phyloP scores from a whole-genome alignment of 2,329 filamentous ascomycete genomes.

The Colletotrichum higginsianum region DNA sequence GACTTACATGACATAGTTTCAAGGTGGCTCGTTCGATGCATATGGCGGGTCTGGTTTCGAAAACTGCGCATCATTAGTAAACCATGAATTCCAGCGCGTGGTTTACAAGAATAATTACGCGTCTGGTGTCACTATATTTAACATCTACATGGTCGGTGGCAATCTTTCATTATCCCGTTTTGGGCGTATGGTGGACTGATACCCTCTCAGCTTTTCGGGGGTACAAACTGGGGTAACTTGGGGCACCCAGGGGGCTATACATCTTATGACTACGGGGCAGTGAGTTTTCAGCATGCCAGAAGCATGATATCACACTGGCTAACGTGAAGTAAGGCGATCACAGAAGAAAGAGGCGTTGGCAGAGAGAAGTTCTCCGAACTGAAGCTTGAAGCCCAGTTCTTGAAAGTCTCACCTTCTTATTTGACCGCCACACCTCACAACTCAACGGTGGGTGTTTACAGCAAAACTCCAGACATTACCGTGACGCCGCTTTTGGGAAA shows the following conservation, averaged over 20 bases:
- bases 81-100: slow-evolving; percentile 82
- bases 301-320: neutral
- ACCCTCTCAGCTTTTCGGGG: slow-evolving; percentile 71
- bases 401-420: slow-evolving; percentile 80
- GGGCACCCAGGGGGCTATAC: slow-evolving; percentile 78
- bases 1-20: slow-evolving; percentile 63
- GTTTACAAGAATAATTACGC: slow-evolving; percentile 85
- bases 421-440: slow-evolving; percentile 71
- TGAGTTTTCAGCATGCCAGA: slow-evolving; percentile 27
- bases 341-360: slow-evolving; percentile 76
- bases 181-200: neutral
- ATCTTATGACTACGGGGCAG: slow-evolving; percentile 68
- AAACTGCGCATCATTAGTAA: slow-evolving; percentile 75
- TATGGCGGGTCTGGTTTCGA: slow-evolving; percentile 82
- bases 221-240: slow-evolving; percentile 88
- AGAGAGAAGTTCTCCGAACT: slow-evolving; percentile 86
- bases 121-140: slow-evolving; percentile 77
- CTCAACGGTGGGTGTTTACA: slow-evolving; percentile 66
- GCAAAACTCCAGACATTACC: slow-evolving; percentile 65
- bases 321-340: slow-evolving; percentile 62
- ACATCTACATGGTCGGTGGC: slow-evolving; percentile 78
- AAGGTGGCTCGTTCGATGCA: slow-evolving; percentile 80
- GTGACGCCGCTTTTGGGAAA: slow-evolving; percentile 74
- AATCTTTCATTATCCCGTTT: neutral
- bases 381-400: slow-evolving; percentile 82